These are phyloP conservation scores for Starmera pachycereana DNA, from an alignment of 805 yeast species.

Conservation along the genomic window DNA sequence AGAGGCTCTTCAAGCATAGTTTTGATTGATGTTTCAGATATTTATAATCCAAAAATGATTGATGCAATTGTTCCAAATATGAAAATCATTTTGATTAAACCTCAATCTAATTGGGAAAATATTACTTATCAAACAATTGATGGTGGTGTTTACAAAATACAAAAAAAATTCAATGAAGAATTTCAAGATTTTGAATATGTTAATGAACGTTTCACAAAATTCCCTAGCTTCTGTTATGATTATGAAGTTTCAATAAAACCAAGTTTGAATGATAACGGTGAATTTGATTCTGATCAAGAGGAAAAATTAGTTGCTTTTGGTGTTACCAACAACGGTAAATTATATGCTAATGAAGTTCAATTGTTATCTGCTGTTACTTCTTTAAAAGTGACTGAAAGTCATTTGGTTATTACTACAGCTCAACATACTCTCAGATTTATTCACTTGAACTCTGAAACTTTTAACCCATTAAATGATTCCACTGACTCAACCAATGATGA, in stretches of 20 bases:
- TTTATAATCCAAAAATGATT: constrained; percentile 29
- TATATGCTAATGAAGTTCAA: constrained; percentile 51
- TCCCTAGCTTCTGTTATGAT: constrained; percentile 64
- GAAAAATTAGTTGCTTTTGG: constrained; percentile 49
- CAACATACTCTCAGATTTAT: constrained; percentile 75
- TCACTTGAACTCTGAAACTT: constrained; percentile 42
- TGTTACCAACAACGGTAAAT: constrained; percentile 61
- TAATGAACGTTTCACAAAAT: constrained; percentile 30
- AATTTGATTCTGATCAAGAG: constrained; percentile 16
- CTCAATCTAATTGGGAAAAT: constrained; percentile 40
- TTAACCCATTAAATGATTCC: constrained; percentile 28
- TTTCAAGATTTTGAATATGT: constrained; percentile 19
- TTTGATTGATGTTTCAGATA: constrained; percentile 35
- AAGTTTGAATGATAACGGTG: constrained; percentile 10
- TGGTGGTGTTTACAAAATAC: constrained; percentile 41
- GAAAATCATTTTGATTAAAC: constrained; percentile 46
- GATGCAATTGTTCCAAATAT: constrained; percentile 34
- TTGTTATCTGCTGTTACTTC: constrained; percentile 77
- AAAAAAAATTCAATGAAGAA: constrained; percentile 10
- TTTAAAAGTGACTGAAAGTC: constrained; percentile 56
- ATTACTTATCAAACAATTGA: constrained; percentile 53
- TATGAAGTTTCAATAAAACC: constrained; percentile 32
- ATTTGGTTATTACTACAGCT: constrained; percentile 77
- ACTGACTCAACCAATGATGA: constrained; percentile 48
- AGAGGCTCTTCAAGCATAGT: constrained; percentile 37